phyloP scores from a whole-genome alignment of 306 rosid genomes.

The Canavalia gladiata region DNA sequence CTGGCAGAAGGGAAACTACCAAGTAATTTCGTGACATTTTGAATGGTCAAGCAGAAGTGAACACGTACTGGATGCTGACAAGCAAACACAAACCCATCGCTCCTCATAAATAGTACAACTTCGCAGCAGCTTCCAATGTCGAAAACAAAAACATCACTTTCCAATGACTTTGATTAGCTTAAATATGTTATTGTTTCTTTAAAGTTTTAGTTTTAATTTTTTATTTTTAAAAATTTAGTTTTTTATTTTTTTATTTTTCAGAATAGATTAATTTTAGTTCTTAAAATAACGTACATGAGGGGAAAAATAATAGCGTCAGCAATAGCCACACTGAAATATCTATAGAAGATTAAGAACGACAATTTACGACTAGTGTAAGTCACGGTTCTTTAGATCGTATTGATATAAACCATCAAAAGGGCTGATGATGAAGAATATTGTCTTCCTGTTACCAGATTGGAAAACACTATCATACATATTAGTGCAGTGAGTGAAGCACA shows the following conservation, averaged over 20 bases:
- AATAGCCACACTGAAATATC: too few relatives aligned
- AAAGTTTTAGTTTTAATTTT: too few relatives aligned
- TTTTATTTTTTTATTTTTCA: too few relatives aligned
- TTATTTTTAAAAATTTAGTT: too few relatives aligned
- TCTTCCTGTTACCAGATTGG: too few relatives aligned
- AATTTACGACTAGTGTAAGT: neutral
- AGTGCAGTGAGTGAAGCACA: too few relatives aligned
- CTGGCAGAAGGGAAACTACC: slow-evolving; percentile 10
- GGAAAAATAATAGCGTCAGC: too few relatives aligned
- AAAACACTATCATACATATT: too few relatives aligned
- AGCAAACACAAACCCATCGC: neutral
- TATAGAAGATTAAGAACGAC: neutral
- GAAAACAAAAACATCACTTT: neutral
- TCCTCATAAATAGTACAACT: slow-evolving; percentile 47
- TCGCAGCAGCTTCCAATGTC: slow-evolving; percentile 55
- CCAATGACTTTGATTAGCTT: too few relatives aligned
- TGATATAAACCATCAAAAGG: neutral
- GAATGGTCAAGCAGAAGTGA: neutral
- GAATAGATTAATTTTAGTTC: too few relatives aligned
- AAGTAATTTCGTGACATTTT: slow-evolving; percentile 24
- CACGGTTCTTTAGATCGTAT: neutral
- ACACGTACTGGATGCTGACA: neutral
- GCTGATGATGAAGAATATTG: neutral
- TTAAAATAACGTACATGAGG: too few relatives aligned
- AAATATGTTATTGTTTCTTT: too few relatives aligned